phyloP scores from a whole-genome alignment of 2,329 filamentous ascomycete species.

The Fusarium ambrosium region DNA sequence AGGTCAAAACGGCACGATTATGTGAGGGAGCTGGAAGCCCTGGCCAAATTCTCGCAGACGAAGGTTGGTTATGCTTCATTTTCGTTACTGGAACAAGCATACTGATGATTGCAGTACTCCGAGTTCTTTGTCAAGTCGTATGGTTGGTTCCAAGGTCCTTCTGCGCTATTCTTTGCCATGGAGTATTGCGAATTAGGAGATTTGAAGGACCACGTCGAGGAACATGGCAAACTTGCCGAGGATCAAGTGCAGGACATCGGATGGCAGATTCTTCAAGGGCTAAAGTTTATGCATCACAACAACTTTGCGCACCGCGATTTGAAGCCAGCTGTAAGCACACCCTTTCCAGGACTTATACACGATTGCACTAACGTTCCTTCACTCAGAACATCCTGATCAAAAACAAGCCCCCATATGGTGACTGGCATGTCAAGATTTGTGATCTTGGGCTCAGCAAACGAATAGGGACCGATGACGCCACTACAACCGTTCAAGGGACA shows the following conservation, averaged over 20 bases:
- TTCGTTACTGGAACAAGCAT: neutral
- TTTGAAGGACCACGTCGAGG: neutral
- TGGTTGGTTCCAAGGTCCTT: neutral
- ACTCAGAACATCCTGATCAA: neutral
- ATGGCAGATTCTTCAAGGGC: neutral
- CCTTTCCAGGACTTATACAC: no score
- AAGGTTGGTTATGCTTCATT: neutral
- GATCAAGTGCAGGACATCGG: neutral
- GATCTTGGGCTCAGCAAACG: slow-evolving; percentile 1
- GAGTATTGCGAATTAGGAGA: neutral
- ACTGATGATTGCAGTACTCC: neutral
- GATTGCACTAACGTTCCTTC: no score
- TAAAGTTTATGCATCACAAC: slow-evolving; percentile 1
- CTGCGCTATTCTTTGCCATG: neutral
- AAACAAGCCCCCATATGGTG: neutral
- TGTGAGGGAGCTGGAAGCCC: neutral
- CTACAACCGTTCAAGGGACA: neutral
- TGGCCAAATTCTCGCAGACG: neutral
- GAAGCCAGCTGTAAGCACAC: neutral
- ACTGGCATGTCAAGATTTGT: slow-evolving; percentile 1
- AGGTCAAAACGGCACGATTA: neutral
- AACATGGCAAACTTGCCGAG: neutral
- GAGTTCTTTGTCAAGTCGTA: slow-evolving; percentile 1
- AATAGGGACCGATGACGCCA: neutral
- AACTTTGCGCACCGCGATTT: slow-evolving; percentile 6